Evolutionary conservation across 768 basidiomycete genomes (phyloP).

Genomic region (Lyophyllum atratum): DNA sequence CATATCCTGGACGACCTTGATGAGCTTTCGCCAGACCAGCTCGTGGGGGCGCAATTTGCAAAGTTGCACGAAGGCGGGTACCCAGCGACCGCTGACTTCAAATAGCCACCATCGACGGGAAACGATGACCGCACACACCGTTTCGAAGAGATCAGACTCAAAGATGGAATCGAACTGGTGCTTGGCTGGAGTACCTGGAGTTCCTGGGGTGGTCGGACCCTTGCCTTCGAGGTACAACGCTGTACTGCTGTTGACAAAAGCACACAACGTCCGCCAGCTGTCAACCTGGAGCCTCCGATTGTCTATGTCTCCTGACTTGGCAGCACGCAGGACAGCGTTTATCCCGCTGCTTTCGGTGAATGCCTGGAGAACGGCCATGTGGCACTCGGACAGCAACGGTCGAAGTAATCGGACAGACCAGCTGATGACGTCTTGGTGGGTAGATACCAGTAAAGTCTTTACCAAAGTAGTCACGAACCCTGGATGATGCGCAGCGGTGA

Average conservation of each 20-base stretch:
- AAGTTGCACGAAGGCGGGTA: conserved; percentile 35
- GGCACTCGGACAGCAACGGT: conserved; percentile 27
- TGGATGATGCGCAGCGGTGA: conserved; percentile 26
- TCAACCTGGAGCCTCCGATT: conserved; percentile 40
- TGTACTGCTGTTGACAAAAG: conserved; percentile 33
- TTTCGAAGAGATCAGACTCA: conserved; percentile 39
- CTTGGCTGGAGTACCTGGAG: conserved; percentile 10
- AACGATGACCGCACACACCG: conserved; percentile 29
- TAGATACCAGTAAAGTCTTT: conserved; percentile 28
- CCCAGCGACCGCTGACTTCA: conserved; percentile 38
- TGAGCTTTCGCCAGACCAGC: conserved; percentile 32
- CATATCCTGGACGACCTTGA: conserved; percentile 26
- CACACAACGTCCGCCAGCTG: conserved; percentile 38
- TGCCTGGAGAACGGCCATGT: conserved; percentile 24
- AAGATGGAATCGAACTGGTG: conserved; percentile 31
- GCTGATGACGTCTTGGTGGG: conserved; percentile 32
- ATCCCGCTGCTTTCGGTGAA: conserved; percentile 37
- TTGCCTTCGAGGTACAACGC: conserved; percentile 12
- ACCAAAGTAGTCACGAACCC: conserved; percentile 31
- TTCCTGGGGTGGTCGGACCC: not conserved
- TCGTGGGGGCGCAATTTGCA: conserved; percentile 33
- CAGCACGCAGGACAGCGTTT: conserved; percentile 33
- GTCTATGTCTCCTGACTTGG: conserved; percentile 33
- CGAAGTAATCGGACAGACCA: conserved; percentile 38
- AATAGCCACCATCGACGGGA: conserved; percentile 38